Evolutionary conservation across 2,329 filamentous ascomycete genomes (phyloP), one percentile per base, ranked within the genome.

Genomic region (Lachnellula subtilissima): DNA sequence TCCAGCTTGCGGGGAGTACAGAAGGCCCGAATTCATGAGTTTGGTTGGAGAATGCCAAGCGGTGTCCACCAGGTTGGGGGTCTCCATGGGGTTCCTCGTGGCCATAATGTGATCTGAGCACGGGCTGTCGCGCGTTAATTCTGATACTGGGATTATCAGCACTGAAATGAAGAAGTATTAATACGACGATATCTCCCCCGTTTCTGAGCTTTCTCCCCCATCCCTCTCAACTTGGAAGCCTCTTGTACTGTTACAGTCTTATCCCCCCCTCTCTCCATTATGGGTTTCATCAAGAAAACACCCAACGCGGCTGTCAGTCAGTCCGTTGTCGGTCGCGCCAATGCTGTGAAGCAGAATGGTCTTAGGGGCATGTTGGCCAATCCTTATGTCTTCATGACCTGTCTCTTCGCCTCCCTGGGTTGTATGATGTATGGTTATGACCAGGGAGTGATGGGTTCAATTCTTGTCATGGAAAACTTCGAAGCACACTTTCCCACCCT

Each of bases 361-460:
- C 52, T 74, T 40, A 53, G 65, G 48, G 72, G 72, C 55, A 73
- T 74, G 68, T 57, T 74, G 11, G 69, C 71, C 59, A 74, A 74
- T 59, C 72, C 72, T 2, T 74, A 73, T 59, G 72, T 74, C 48
- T 72, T 70, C 63, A 61, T 68, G 65, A 73, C 71, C 45, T 70
- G 66, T 54, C 53, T 65, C 36, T 74, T 72, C 19, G 70, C 68
- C 19, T 63, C 57, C 11, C 50, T 63, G 5, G 62, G 62, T 14
- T 62, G 62, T 40, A 61, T 62, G 48, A 71, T 70, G 57, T 64
- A 70, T 50, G 69, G 70, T 45, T 71, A 72, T 50, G 70, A 72
- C 48, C 69, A 72, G 53, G 70, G 70, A 57, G 70, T 71, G 32
- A 71, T 72, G 67, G 55, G 63, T 4, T 66, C 66, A n/a, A 56